These are phyloP conservation scores for Tolypocladium tundrense DNA, from an alignment of 2,329 filamentous ascomycete genomes.

Conservation along the genomic window DNA sequence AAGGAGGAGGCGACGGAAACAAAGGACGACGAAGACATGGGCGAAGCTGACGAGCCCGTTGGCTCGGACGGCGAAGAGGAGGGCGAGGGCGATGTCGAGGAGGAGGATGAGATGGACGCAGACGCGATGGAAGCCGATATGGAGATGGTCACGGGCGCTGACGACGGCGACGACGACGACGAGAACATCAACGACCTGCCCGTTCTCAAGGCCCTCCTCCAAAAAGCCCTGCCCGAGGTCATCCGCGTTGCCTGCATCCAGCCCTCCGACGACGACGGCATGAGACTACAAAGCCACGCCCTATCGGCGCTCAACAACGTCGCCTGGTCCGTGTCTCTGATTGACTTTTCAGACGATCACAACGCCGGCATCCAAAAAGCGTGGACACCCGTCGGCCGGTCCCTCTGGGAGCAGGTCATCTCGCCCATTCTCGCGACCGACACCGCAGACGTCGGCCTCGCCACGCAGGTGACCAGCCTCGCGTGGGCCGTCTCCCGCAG, in stretches of 20 bases:
- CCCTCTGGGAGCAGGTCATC: conserved; percentile 49
- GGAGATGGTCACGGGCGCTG: conserved; percentile 48
- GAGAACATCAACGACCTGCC: conserved; percentile 39
- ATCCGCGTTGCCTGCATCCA: conserved; percentile 34
- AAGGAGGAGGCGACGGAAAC: conserved; percentile 24
- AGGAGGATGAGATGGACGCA: conserved; percentile 44
- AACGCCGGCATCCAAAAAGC: conserved; percentile 40
- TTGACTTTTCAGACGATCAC: conserved; percentile 46
- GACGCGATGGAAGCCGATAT: conserved; percentile 54
- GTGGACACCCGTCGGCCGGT: conserved; percentile 43
- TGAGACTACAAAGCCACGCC: conserved; percentile 40
- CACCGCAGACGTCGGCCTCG: conserved; percentile 50
- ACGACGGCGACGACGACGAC: conserved; percentile 25
- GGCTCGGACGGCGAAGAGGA: conserved; percentile 19
- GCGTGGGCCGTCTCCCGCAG: conserved; percentile 55
- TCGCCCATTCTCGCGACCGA: conserved; percentile 47
- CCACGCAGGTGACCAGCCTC: conserved; percentile 53
- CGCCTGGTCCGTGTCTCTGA: conserved; percentile 53
- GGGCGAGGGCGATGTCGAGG: conserved; percentile 24
- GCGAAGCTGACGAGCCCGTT: conserved; percentile 24
- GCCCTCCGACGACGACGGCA: conserved; percentile 27
- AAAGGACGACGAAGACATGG: conserved; percentile 28
- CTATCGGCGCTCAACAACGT: conserved; percentile 57
- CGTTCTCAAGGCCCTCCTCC: conserved; percentile 34
- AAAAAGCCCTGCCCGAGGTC: conserved; percentile 29